Evolutionary conservation across 1,284 basidiomycete genomes (phyloP), one percentile per base, ranked within the genome.

Genomic region (Limonomyces culmigenus): DNA sequence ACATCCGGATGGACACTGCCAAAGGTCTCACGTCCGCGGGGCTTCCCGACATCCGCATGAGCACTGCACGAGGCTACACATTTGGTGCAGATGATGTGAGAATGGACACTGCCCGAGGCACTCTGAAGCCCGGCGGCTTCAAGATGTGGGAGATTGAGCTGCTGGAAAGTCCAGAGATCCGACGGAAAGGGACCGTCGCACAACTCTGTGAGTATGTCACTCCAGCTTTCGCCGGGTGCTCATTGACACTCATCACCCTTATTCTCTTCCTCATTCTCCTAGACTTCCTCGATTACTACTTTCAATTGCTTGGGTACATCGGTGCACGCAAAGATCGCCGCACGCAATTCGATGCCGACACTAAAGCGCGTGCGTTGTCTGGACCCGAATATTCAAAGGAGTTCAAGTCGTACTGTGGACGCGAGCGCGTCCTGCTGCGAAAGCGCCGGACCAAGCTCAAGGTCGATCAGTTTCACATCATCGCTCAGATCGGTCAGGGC

Each of bases 221-320:
- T 36, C 18, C 3, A 23, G 4, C 15, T 15, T 11, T 27, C 6
- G 11, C 23, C 35, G 27, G 17, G 35, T 11, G 8, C 14, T 18
- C 3, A 17, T 5, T 16, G 23, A 29, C 16, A 15, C 15, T 17
- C 10, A 27, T 21, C 18, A 14, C 34, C 5, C 4, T 19, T 16
- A 35, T 11, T 29, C 17, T 16, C 35, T 36, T 19, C 16, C 41
- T 41, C 23, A 42, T 40, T 33, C 38, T 40, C 38, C 29, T 44
- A 91, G 87, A 88, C 59, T 93, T 92, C 58, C 68, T 92, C 21
- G 88, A 93, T 54, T 93, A 92, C 51, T 92, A 93, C 59, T 93
- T 95, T 52, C 87, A 93, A 52, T 68, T 77, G 1, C 68, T 96
- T 29, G 86, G 85, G 17, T 95, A 95, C 57, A 67, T 95, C 39